Evolutionary conservation across 2,329 filamentous ascomycete genomes (phyloP).

Genomic region (Juglanconis sp.): DNA sequence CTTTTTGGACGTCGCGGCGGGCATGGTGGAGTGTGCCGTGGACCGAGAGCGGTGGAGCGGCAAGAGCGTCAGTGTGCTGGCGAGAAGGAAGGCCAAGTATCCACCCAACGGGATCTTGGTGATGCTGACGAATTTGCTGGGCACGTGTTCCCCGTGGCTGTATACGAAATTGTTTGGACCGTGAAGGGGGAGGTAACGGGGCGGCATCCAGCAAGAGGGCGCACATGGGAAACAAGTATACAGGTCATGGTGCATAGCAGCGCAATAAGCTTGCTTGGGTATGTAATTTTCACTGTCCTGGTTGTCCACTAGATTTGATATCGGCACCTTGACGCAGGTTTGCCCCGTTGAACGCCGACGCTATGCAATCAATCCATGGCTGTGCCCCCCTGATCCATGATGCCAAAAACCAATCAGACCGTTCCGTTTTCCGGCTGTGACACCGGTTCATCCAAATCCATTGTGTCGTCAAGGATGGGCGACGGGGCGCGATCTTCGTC

Average conservation of each 20-base stretch:
- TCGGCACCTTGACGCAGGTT: not conserved
- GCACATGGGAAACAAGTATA: not conserved
- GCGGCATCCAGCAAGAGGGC: no score
- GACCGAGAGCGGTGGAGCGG: not conserved
- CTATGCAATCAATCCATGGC: conserved; percentile 1
- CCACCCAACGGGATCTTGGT: not conserved
- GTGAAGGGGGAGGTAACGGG: no score
- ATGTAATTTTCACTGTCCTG: not conserved
- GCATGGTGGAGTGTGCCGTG: conserved; percentile 6
- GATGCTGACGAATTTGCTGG: not conserved
- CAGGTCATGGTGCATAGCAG: not conserved
- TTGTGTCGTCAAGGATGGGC: not conserved
- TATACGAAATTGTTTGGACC: no score
- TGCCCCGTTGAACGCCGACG: conserved; percentile 2
- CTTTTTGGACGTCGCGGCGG: conserved; percentile 5
- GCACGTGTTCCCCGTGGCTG: not conserved
- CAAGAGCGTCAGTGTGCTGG: conserved; percentile 1
- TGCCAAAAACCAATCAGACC: not conserved
- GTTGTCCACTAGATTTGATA: not conserved
- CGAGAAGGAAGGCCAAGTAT: not conserved
- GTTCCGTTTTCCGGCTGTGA: not conserved
- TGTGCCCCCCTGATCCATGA: not conserved
- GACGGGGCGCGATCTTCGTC: not conserved
- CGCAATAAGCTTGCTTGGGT: not conserved
- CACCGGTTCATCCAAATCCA: not conserved